phyloP scores from a whole-genome alignment of 2,329 filamentous ascomycete genomes.

The Penicillium sclerotiorum region DNA sequence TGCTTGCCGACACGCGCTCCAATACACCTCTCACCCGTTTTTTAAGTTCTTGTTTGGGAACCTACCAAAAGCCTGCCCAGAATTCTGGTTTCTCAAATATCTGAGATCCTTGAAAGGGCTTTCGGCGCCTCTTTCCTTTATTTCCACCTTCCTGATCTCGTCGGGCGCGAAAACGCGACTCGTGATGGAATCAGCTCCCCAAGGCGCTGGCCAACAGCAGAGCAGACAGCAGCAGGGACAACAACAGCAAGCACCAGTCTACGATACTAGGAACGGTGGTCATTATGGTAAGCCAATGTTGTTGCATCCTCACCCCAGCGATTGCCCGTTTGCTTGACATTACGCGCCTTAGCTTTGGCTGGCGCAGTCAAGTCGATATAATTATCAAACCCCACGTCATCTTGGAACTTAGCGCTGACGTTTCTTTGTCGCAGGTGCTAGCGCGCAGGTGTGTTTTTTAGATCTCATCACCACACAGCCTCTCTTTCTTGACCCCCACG shows the following conservation, averaged over 20 bases:
- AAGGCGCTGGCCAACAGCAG: slow-evolving; percentile 60
- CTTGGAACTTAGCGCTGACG: background rate
- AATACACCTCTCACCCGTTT: no score
- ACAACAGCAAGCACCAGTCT: slow-evolving; percentile 61
- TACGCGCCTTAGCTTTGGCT: background rate
- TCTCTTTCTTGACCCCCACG: background rate
- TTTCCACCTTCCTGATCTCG: background rate
- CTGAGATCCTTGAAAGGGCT: background rate
- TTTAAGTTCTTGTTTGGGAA: no score
- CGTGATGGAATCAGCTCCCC: slow-evolving; percentile 60
- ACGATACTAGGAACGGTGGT: slow-evolving; percentile 72
- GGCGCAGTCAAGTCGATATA: background rate
- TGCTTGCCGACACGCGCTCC: slow-evolving; percentile 17
- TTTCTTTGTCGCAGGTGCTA: slow-evolving; percentile 58
- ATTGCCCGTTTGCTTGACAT: no score
- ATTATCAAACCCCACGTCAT: background rate
- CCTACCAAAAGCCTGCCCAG: no score
- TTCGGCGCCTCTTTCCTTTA: no score
- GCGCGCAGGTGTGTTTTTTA: slow-evolving; percentile 69
- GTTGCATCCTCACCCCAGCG: no score
- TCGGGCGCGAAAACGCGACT: slow-evolving; percentile 9
- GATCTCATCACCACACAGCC: slow-evolving; percentile 23
- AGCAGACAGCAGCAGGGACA: slow-evolving; percentile 54
- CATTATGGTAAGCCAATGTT: slow-evolving; percentile 65
- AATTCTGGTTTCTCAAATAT: background rate